Base-by-base conservation (phyloP, 306 rosid species). In the Alnus rubra region DNA sequence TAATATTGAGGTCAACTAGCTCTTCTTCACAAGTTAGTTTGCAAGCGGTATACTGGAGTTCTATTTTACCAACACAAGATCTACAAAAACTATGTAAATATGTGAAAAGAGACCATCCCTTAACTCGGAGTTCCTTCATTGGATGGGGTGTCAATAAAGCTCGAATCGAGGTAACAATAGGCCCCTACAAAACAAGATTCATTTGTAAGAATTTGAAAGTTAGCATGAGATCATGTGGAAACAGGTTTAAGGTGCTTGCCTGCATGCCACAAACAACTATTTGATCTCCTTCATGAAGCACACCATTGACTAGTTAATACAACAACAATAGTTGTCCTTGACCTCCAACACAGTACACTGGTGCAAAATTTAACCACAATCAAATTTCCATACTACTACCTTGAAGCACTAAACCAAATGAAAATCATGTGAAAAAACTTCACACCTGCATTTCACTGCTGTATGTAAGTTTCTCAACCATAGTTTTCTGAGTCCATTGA, bases 271-370 rank as follows among this genome's bases (percentile, higher is more conserved):
- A 88, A 52, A 95, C 97, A 74, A 95, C 98, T 64, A 95, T 93
- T 80, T 93, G 99, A 81, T 95, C 99, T 79, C 99, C 99, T 88
- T 95, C 99, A 52, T 91, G 98, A 85, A 93, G 98, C 80, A 91
- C 93, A 31, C 99, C 99, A 75, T 95, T 95, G 74, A 95, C 96
- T 79, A n/a, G n/a, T n/a, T n/a, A 95, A 81, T 67, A 95, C 93
- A 75, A 95, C 99, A 83, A 93, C 99, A 78, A 95, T 93, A 67
- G 99, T 95, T 63, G 99, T 95, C 52, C 87, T 93, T 91, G 80
- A 95, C 97, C 88, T 95, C 99, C 88, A 95, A 86, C 64, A 93
- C 94, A 5, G 99, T 93, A 86, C 98, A 95, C 99, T 95, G 94
- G 69, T 9, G 50, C 74, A 82, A 13, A 82, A 81, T 37, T 59